phyloP scores from a whole-genome alignment of 495 filamentous ascomycete genomes.

The Paragyromitra xinjiangensis region DNA sequence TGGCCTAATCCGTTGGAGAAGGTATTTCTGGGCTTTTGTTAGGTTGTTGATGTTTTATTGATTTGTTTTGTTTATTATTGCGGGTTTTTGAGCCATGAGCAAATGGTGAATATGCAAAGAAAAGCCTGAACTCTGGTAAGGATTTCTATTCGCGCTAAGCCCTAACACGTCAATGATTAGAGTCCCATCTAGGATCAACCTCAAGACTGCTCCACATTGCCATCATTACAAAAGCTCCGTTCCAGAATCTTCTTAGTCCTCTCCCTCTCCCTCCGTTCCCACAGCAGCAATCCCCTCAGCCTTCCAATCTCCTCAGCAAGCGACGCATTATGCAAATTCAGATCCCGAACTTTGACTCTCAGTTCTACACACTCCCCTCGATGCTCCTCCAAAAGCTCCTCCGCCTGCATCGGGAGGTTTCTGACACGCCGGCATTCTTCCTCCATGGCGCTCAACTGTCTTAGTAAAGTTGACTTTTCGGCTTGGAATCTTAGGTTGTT shows the following conservation, averaged over 20 bases:
- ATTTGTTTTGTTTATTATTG: background rate
- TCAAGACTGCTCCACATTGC: background rate
- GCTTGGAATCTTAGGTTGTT: background rate
- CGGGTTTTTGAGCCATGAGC: background rate
- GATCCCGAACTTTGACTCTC: background rate
- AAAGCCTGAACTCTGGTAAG: too few species aligned
- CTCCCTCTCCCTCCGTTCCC: background rate
- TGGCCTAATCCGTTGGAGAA: background rate
- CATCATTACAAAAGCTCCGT: background rate
- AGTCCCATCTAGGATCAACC: too few species aligned
- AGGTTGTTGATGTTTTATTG: background rate
- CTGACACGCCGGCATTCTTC: background rate
- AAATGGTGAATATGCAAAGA: too few species aligned
- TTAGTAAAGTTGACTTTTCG: background rate
- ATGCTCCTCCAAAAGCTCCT: slow-evolving; percentile 11
- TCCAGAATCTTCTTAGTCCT: background rate
- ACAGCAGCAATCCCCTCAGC: background rate
- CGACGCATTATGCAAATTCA: slow-evolving; percentile 7
- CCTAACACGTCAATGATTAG: too few species aligned
- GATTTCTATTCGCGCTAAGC: too few species aligned
- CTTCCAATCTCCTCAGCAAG: background rate
- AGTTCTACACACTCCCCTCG: slow-evolving; percentile 1
- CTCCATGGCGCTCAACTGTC: background rate
- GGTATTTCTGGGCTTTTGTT: background rate
- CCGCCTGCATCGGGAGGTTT: slow-evolving; percentile 11